Percentiles rank a stretch among this genome's conserved stretches.
Evolutionary conservation across 192 early-diverging fungal species (phyloP).

Genomic region (Lunasporangiospora selenospora): DNA sequence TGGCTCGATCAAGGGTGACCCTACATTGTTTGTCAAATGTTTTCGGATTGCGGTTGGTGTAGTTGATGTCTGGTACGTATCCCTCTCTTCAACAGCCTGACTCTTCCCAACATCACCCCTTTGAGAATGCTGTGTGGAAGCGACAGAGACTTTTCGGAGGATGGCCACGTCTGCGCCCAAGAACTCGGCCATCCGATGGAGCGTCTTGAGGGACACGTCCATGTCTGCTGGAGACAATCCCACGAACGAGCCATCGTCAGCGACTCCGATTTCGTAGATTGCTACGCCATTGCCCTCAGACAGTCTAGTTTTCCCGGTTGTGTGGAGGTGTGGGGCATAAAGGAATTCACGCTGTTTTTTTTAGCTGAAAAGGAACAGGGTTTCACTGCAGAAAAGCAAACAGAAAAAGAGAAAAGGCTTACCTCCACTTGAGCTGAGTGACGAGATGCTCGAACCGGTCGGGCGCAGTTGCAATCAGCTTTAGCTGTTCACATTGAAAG

Average conservation of each 20-base stretch:
- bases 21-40: conserved; percentile 28
- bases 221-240: conserved; percentile 70
- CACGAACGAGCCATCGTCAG: conserved; percentile 82
- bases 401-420: conserved; percentile 15
- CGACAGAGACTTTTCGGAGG: conserved; percentile 55
- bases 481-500: conserved; percentile 58
- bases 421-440: conserved; percentile 92
- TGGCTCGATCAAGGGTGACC: conserved; percentile 34
- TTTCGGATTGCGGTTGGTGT: conserved; percentile 3
- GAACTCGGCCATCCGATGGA: conserved; percentile 67
- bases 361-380: not conserved
- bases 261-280: conserved; percentile 90
- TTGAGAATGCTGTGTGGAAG: conserved; percentile 22
- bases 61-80: conserved; percentile 1
- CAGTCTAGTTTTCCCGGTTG: too few relatives aligned
- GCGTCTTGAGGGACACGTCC: conserved; percentile 62
- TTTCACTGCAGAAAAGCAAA: too few relatives aligned
- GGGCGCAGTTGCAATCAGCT: conserved; percentile 67
- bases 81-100: too few relatives aligned
- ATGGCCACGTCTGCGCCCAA: conserved; percentile 73
- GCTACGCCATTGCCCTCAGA: conserved; percentile 89
- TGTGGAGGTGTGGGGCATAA: not conserved
- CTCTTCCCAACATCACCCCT: too few relatives aligned
- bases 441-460: conserved; percentile 85
- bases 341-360: not conserved